A percentile compares a stretch with the other conserved stretches of the same genome.
Evolutionary conservation across 257 asterid species (phyloP).

Genomic region (Apocynum venetum): DNA sequence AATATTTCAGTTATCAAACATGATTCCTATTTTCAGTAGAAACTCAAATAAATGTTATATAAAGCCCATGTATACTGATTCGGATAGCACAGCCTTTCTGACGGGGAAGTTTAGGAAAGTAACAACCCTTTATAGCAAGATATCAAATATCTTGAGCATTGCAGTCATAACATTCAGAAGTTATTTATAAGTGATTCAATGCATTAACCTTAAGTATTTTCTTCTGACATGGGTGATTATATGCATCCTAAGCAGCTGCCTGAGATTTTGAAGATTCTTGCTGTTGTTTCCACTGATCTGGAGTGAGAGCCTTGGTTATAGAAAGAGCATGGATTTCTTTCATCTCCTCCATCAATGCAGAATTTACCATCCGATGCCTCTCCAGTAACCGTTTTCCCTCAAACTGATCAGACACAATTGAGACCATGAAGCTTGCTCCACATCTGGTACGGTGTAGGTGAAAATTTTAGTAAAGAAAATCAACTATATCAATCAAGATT

Average conservation of each 20-base stretch:
- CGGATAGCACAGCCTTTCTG: background rate
- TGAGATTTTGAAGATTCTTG: constrained; percentile 48
- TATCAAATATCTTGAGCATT: background rate
- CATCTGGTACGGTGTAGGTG: constrained; percentile 41
- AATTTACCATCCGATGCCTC: constrained; percentile 83
- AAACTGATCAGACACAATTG: constrained; percentile 65
- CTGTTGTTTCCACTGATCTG: constrained; percentile 72
- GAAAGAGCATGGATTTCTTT: constrained; percentile 86
- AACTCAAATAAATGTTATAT: background rate
- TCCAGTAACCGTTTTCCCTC: constrained; percentile 85
- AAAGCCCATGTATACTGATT: background rate
- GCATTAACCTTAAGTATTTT: background rate
- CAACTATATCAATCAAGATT: background rate
- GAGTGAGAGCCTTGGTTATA: constrained; percentile 71
- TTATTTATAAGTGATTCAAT: background rate
- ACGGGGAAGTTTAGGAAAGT: background rate
- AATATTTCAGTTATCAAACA: too few relatives aligned
- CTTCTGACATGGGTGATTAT: background rate
- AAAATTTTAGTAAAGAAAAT: constrained; percentile 3
- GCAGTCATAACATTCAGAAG: background rate
- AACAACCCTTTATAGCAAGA: background rate
- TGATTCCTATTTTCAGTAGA: too few relatives aligned
- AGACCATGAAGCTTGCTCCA: constrained; percentile 76
- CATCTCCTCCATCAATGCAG: constrained; percentile 73
- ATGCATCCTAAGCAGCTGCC: constrained; percentile 32